phyloP scores from a whole-genome alignment of 106 monocot genomes.

The Allium fistulosum region DNA sequence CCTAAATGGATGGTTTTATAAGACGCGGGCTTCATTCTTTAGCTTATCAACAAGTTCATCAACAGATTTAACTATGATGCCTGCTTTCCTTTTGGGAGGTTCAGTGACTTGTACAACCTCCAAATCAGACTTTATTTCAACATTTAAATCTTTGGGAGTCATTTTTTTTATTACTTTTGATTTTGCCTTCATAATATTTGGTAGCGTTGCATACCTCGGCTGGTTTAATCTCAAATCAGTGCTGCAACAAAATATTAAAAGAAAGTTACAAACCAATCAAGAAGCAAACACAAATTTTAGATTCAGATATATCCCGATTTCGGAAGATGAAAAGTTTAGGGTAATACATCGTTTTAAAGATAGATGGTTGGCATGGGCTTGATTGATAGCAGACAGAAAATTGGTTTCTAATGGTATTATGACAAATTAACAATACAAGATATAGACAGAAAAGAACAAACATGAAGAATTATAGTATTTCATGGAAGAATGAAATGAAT shows the following conservation, averaged over 20 bases:
- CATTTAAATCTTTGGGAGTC: constrained; percentile 66
- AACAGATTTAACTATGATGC: constrained; percentile 73
- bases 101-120: constrained; percentile 83
- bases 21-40: constrained; percentile 75
- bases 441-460: too few relatives aligned
- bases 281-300: too few relatives aligned
- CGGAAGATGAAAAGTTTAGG: too few relatives aligned
- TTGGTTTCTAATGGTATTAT: too few relatives aligned
- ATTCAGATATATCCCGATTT: too few relatives aligned
- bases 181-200: constrained; percentile 99
- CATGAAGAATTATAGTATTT: too few relatives aligned
- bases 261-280: background rate
- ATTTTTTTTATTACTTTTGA: constrained; percentile 89
- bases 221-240: constrained; percentile 95
- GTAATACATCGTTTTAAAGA: too few relatives aligned
- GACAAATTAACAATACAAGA: too few relatives aligned
- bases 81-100: constrained; percentile 91
- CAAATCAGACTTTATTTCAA: constrained; percentile 71
- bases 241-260: constrained; percentile 36
- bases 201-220: constrained; percentile 94
- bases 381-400: too few relatives aligned
- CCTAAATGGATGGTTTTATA: constrained; percentile 14
- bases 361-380: too few relatives aligned
- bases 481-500: too few relatives aligned
- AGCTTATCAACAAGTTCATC: constrained; percentile 89